A percentile compares a stretch with the other conserved stretches of the same genome.
Conservation (phyloP, 768 basidiomycete species). For the Daedaleopsis sinensis region DNA sequence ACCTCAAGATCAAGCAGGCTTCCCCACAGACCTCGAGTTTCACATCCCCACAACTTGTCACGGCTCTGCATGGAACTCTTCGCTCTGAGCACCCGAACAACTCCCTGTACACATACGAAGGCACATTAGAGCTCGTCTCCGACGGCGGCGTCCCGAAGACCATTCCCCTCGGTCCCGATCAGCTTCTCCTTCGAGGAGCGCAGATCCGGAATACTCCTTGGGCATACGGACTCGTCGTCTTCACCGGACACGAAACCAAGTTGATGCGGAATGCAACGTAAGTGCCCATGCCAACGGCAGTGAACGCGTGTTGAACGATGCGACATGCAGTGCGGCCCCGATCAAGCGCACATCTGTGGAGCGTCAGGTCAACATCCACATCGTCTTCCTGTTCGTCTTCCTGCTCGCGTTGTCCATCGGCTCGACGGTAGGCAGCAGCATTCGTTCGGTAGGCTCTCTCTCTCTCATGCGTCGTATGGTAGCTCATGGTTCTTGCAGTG, state of each 20-base stretch:
- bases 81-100: conserved; percentile 98
- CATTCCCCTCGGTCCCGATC: conserved; percentile 92
- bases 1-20: conserved; percentile 98
- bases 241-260: conserved; percentile 98
- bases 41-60: conserved; percentile 76
- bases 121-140: conserved; percentile 67
- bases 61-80: conserved; percentile 76
- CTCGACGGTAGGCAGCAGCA: conserved; percentile 90
- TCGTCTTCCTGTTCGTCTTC: conserved; percentile 90
- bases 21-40: conserved; percentile 78
- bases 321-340: conserved; percentile 74
- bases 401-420: conserved; percentile 87
- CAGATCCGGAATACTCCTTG: conserved; percentile 96
- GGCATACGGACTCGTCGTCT: conserved; percentile 93
- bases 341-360: conserved; percentile 98
- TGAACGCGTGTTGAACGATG: neutral
- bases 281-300: conserved; percentile 32
- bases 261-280: conserved; percentile 98
- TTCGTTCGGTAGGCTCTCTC: conserved; percentile 61
- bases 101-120: conserved; percentile 95
- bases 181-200: conserved; percentile 91
- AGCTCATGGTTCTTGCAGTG: conserved; percentile 49
- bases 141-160: conserved; percentile 67
- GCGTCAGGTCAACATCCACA: conserved; percentile 93
- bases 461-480: neutral